Evolutionary conservation across 257 asterid genomes (phyloP).

Genomic region (Solanum ossicruentum): DNA sequence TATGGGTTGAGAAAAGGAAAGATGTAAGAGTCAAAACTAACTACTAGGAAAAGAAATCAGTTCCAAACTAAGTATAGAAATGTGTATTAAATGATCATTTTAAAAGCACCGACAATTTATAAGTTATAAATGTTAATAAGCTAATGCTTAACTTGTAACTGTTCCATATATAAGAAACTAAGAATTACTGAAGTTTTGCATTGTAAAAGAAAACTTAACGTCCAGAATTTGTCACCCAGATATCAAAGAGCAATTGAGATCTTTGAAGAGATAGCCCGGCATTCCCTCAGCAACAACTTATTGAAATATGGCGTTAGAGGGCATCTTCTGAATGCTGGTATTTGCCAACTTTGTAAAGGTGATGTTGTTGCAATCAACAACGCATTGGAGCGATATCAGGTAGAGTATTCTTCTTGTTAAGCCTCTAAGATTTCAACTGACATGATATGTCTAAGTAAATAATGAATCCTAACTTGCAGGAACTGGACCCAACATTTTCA

Average conservation of each 20-base stretch:
- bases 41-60: background rate
- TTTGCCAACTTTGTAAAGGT: constrained; percentile 89
- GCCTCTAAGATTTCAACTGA: background rate
- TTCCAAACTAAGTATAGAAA: background rate
- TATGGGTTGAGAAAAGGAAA: background rate
- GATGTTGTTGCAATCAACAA: constrained; percentile 89
- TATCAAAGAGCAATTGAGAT: constrained; percentile 80
- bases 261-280: constrained; percentile 81
- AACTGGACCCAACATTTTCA: constrained; percentile 91
- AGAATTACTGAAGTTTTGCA: background rate
- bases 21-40: background rate
- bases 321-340: constrained; percentile 97
- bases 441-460: background rate
- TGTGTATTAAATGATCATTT: background rate
- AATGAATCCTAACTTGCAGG: constrained; percentile 31
- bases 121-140: background rate
- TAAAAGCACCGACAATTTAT: background rate
- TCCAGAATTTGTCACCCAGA: constrained; percentile 22
- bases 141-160: background rate
- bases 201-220: background rate
- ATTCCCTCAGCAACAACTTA: constrained; percentile 70
- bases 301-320: constrained; percentile 95
- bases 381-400: constrained; percentile 91
- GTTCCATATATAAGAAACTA: background rate
- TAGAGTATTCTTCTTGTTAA: constrained; percentile 7